Percentiles rank a stretch among this genome's conserved stretches.
Evolutionary conservation across 208 protist species (phyloP).

Genomic region (Trypanosoma cruzi): DNA sequence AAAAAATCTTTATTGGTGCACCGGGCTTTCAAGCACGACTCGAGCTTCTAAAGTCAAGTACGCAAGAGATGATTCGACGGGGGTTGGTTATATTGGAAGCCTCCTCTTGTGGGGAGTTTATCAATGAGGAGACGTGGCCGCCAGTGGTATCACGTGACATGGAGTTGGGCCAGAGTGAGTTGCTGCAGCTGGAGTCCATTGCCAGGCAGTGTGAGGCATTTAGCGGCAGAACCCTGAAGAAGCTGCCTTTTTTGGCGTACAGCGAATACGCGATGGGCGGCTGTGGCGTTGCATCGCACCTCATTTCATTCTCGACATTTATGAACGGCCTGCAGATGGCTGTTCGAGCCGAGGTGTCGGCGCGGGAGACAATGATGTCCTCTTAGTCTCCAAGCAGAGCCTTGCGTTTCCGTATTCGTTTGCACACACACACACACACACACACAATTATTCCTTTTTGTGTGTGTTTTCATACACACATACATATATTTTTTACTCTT

Average conservation of each 20-base stretch:
- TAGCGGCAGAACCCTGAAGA: conserved; percentile 92
- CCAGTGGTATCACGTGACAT: not conserved
- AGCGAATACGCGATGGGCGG: conserved; percentile 12
- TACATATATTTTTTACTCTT: not conserved
- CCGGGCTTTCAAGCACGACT: conserved; percentile 80
- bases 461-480: not conserved
- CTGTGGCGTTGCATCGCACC: not conserved
- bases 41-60: conserved; percentile 70
- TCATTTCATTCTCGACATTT: conserved; percentile 27
- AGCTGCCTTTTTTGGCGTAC: conserved; percentile 92
- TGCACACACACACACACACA: not conserved
- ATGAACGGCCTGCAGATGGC: conserved; percentile 13
- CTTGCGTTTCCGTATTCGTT: conserved; percentile 2
- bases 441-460: not conserved
- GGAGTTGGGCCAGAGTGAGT: not conserved
- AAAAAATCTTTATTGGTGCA: conserved; percentile 93
- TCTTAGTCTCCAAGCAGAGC: not conserved
- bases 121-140: not conserved
- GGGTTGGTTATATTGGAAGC: conserved; percentile 39
- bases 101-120: not conserved
- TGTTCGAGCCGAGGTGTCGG: conserved; percentile 5
- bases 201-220: conserved; percentile 62
- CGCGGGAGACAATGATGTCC: conserved; percentile 13
- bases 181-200: conserved; percentile 33
- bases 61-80: conserved; percentile 75